Percentiles rank a stretch among this genome's conserved stretches.
These are phyloP conservation scores for Pisolithus sp. DNA, from an alignment of 768 basidiomycete species.

Conservation along the genomic window DNA sequence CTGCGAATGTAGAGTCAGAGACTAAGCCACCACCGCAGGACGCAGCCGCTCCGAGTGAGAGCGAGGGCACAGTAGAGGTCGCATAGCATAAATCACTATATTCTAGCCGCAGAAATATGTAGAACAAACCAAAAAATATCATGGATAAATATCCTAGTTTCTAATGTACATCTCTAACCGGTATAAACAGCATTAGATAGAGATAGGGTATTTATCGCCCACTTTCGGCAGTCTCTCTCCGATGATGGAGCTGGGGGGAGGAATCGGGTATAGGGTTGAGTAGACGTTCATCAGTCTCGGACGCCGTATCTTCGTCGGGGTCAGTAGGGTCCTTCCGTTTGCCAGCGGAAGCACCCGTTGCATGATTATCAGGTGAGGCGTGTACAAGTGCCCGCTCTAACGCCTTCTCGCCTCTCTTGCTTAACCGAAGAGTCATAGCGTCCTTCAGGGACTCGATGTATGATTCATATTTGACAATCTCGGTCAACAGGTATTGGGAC, in stretches of 20 bases:
- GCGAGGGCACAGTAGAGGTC: not conserved
- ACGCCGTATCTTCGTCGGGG: conserved; percentile 39
- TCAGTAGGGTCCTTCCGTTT: conserved; percentile 32
- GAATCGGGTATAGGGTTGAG: conserved; percentile 18
- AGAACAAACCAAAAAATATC: conserved; percentile 16
- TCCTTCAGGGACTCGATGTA: conserved; percentile 86
- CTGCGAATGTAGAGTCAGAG: not conserved
- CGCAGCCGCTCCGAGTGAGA: not conserved
- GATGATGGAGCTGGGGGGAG: conserved; percentile 27
- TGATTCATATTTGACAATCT: conserved; percentile 93
- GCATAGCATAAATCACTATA: not conserved
- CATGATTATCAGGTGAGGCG: conserved; percentile 20
- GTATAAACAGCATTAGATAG: conserved; percentile 16
- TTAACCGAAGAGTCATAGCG: conserved; percentile 79
- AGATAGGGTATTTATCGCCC: conserved; percentile 22
- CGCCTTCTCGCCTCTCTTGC: conserved; percentile 86
- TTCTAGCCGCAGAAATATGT: too few species aligned
- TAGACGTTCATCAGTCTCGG: conserved; percentile 40
- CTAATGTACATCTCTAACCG: conserved; percentile 5
- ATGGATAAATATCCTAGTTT: conserved; percentile 26
- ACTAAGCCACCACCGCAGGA: not conserved
- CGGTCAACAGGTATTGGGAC: conserved; percentile 80
- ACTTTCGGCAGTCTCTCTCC: conserved; percentile 38
- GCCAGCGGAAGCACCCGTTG: conserved; percentile 21
- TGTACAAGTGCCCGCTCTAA: conserved; percentile 52